These are phyloP conservation scores for Thinopyrum obtusiflorum DNA, from an alignment of 202 grass and related monocot genomes.

Conservation along the genomic window DNA sequence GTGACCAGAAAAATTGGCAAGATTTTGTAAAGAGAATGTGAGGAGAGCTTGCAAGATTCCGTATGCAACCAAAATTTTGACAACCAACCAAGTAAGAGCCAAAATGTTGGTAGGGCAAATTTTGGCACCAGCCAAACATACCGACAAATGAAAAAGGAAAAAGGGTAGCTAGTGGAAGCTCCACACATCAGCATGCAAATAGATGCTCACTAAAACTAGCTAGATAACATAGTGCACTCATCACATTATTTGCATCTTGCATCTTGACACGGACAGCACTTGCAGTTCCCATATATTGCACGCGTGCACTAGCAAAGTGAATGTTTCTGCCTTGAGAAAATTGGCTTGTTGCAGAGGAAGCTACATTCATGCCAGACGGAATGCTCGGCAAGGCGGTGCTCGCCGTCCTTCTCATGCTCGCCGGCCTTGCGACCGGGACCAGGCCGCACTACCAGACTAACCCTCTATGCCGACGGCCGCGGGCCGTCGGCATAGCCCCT, in stretches of 20 bases:
- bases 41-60: too few relatives aligned
- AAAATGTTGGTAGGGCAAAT: too few relatives aligned
- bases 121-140: too few relatives aligned
- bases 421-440: neutral
- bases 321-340: neutral
- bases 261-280: neutral
- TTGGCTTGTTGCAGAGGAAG: neutral
- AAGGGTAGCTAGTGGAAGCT: conserved; percentile 22
- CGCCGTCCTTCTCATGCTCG: conserved; percentile 11
- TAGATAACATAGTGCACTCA: neutral
- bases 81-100: too few relatives aligned
- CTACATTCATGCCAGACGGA: neutral
- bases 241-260: neutral
- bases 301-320: neutral
- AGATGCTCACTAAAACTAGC: neutral
- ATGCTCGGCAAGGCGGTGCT: conserved; percentile 20
- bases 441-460: neutral
- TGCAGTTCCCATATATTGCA: neutral
- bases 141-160: too few relatives aligned
- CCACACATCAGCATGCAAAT: conserved; percentile 2
- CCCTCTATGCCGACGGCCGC: too few relatives aligned
- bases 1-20: too few relatives aligned
- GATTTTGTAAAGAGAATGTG: too few relatives aligned
- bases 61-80: too few relatives aligned
- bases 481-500: too few relatives aligned